Evolutionary conservation across 129 eudicot genomes (phyloP), one percentile per base, ranked within the genome.

Genomic region (Flaveria sonorensis): DNA sequence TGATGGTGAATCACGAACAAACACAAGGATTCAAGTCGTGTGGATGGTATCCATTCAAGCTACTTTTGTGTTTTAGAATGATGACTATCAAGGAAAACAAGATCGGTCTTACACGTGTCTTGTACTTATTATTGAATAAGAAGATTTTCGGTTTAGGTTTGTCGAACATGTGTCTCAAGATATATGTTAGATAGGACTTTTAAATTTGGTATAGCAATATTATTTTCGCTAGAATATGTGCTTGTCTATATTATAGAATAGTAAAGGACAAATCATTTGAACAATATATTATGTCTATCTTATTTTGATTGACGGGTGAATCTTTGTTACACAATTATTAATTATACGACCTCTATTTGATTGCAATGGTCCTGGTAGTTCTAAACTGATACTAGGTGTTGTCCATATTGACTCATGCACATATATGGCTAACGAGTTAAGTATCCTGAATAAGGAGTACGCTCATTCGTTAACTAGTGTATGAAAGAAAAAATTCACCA

Each of bases 1-100:
- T 62, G 68, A 20, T 61, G 68, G 68, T 62, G 68, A 24, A 23
- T 12, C 68, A 62, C 24, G 19, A 62, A 62, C 68, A 62, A 26
- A 62, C 40, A 62, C 20, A 28, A 15, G 0, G 42, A 62, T 26
- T 62, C 9, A 28, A 13, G 9, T 24, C 68, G 19, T 62, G 42
- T 62, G 68, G 42, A 28, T 62, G 16, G 42, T 28, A 28, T 61
- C 42, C 12, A 24, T 61, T 24, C 10, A 61, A 61, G 68, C 68
- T 61, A 61, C 18, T 61, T 61, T 24, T 61, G 40, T 24, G 14
- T 61, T 36, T 61, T 61, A 26, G 10, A 26, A 61, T 13, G 40
- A 2, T 13, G 40, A 12, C 8, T 40, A 26, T 61, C 10, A 61
- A 61, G 19, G 28, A 26, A 61, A 28, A 61, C 13, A 61, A 0